Base-by-base conservation (phyloP, 352 stramenopile genomes). In the Phytophthora uliginosa region DNA sequence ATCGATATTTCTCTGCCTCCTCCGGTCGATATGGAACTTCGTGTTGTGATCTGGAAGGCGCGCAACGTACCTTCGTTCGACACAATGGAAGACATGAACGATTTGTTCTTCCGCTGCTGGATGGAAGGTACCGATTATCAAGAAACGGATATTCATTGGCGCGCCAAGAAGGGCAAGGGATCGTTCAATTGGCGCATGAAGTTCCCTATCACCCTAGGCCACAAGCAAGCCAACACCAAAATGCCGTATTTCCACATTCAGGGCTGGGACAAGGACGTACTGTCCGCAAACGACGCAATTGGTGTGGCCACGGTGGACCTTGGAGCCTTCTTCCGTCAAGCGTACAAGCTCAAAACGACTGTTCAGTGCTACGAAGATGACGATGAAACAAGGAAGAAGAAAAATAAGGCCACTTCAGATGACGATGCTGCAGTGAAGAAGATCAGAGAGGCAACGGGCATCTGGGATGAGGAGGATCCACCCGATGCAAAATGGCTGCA, bases 151-250 rank as follows among this genome's bases (percentile, higher is more conserved):
- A 98, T 97, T 36, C 95, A 99, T 74, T 99, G 94, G 95, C 91
- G 95, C 48, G 90, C 86, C 15, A 98, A 98, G 77, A 97, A 97
- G 69, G 95, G 95, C 69, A 98, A 98, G 77, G 94, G 85, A 13
- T 97, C 88, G 31, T 99, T 96, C 71, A 99, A 99, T 79, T 99
- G 94, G 91, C 92, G 95, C 38, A 94, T 99, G 81, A 98, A 98
- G 77, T 98, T 98, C 76, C 85, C 90, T 7, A 86, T 98, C 26
- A 82, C 86, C n/a, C 73, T 98, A 1, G 87, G 87, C 1, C 87
- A 95, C 73, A 95, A 96, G 65, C 84, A 95, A 66, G 76, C 76
- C 12, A 94, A 96, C 74, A 93, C 86, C 33, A 98, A 98, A 79
- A 96, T 96, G 36, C 91, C 93, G 36, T 98, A 98, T 73, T 96